Percentiles rank a stretch among this genome's conserved stretches.
Conservation (phyloP, 495 filamentous ascomycete species). For the Letharia columbiana region DNA sequence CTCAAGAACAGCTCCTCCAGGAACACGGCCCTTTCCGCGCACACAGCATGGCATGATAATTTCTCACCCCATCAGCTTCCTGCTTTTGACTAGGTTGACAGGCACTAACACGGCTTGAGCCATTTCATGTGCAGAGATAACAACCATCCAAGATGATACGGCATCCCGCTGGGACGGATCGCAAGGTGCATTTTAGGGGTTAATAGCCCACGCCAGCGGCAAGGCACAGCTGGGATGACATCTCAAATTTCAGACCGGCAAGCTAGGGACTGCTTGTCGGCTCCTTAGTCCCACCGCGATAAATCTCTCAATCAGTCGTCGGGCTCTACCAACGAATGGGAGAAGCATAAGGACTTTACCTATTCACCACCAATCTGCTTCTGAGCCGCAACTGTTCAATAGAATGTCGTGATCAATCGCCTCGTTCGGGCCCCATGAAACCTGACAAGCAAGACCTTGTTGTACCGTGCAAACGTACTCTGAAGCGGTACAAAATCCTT, state of each 20-base stretch:
- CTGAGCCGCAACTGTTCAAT: background rate
- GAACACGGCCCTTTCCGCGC: background rate
- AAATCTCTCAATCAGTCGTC: too few relatives aligned
- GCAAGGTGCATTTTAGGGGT: background rate
- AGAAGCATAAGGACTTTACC: background rate
- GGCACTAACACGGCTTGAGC: background rate
- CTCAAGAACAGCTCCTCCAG: background rate
- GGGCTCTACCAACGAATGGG: background rate
- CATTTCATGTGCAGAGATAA: background rate
- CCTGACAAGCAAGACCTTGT: background rate
- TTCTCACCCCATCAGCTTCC: background rate
- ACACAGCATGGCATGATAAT: background rate
- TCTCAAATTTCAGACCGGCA: background rate
- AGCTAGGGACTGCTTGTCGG: background rate
- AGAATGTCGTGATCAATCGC: background rate
- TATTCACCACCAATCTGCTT: background rate
- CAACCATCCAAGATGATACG: background rate
- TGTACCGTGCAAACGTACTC: background rate
- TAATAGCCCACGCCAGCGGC: background rate
- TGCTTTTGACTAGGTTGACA: background rate
- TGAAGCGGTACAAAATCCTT: background rate
- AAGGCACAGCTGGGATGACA: background rate
- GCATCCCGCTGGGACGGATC: slow-evolving; percentile 1
- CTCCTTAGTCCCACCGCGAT: background rate
- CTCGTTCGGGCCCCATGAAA: background rate